Evolutionary conservation across 768 basidiomycete genomes (phyloP), one percentile per base, ranked within the genome.

Genomic region (Leccinum arenicola): DNA sequence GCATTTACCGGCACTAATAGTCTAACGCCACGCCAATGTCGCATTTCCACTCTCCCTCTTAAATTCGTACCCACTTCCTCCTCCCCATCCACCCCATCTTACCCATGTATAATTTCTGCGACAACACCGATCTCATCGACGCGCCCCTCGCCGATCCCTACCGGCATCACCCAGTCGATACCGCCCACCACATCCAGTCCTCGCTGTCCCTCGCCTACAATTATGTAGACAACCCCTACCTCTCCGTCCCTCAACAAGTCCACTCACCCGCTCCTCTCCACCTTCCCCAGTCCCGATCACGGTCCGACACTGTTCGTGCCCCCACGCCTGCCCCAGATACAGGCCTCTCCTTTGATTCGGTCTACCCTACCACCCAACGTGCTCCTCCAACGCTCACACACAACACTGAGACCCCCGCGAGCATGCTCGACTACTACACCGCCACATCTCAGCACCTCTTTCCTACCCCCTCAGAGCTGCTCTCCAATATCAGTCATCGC

Each of bases 401-500:
- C 48, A 19, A 4, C 40, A 33, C 52, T 2, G 33, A 50, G 27
- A 21, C 45, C 29, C 10, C 62, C 3, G 33, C 52, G 19, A 27
- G 29, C 58, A 17, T 58, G 27, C 64, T 67, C 56, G 63, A 74
- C 38, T 68, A 65, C 56, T 73, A 63, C 52, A 15, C 65, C 17
- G 27, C 61, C 21, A 14, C 66, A 0, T 58, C 68, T 0, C 77
- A 75, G 57, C 60, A 68, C 1, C 83, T 80, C 3, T 87, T 89
- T 63, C 87, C 81, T 1, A 89, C 87, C 1, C 87, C 87, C 1
- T 83, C 82, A 38, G 85, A 88, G 63, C 74, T 88, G 31, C 78
- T 89, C 52, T 73, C 74, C 29, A 78, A 85, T 45, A 71, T 82
- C 21, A 58, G 11, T 35, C 67, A 59, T 47, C 58, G 50, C 21